Conservation (phyloP, 2,329 filamentous ascomycete species). For the Lasiodiplodia sp. region DNA sequence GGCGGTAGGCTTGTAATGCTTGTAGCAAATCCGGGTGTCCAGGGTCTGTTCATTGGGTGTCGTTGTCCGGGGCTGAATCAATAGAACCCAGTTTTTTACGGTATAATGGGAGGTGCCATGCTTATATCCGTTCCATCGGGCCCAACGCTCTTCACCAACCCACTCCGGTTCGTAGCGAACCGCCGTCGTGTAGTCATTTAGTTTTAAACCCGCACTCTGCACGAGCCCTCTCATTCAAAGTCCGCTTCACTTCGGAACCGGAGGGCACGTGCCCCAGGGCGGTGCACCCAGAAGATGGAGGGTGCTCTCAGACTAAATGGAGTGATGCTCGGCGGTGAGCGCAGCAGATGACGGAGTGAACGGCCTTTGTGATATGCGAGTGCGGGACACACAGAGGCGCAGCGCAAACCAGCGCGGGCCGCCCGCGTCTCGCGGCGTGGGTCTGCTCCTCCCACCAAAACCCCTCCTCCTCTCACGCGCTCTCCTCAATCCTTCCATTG, state of each 20-base stretch:
- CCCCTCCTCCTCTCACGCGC: background rate
- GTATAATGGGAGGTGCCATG: conserved; percentile 1
- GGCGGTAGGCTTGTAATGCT: background rate
- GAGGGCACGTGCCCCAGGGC: conserved; percentile 4
- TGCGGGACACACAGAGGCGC: background rate
- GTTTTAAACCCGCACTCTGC: conserved; percentile 9
- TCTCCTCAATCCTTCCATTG: background rate
- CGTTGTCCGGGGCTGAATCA: conserved; percentile 1
- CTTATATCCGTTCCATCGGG: background rate
- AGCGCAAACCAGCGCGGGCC: background rate
- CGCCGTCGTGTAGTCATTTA: conserved; percentile 5
- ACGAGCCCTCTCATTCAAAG: background rate
- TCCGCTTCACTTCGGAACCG: background rate
- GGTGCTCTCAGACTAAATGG: background rate
- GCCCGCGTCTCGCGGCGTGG: background rate
- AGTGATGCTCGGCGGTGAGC: conserved; percentile 27
- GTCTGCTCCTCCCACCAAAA: background rate
- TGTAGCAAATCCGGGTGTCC: background rate
- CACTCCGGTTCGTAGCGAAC: conserved; percentile 9
- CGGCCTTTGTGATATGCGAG: background rate
- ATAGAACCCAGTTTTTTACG: conserved; percentile 1
- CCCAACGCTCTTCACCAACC: background rate
- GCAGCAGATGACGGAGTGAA: conserved; percentile 4
- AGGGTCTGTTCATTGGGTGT: conserved; percentile 15
- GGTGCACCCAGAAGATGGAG: background rate